A percentile compares a stretch with the other conserved stretches of the same genome.
phyloP scores from a whole-genome alignment of 2,329 filamentous ascomycete species.

The Xylariaceae sp. region DNA sequence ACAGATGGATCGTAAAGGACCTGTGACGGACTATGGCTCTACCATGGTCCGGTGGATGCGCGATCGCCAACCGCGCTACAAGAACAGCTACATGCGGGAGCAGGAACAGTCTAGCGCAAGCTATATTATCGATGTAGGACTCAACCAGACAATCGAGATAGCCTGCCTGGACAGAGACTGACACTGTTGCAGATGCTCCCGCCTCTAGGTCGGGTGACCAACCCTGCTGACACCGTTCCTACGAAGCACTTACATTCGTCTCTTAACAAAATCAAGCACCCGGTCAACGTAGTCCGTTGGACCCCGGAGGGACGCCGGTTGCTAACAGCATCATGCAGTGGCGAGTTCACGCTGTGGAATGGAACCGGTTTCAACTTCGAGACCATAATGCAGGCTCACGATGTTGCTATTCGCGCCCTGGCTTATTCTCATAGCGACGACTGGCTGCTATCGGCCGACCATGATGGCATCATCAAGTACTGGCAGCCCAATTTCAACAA shows the following conservation, averaged over 20 bases:
- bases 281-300: conserved; percentile 95
- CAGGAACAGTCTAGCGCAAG: conserved; percentile 78
- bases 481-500: conserved; percentile 99
- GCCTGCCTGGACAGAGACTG: neutral
- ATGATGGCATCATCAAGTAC: conserved; percentile 94
- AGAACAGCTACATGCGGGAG: conserved; percentile 65
- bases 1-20: conserved; percentile 48
- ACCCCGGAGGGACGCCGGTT: conserved; percentile 90
- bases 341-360: conserved; percentile 98
- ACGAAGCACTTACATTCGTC: conserved; percentile 98
- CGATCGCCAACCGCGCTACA: conserved; percentile 70
- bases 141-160: neutral
- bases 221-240: conserved; percentile 79
- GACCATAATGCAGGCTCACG: conserved; percentile 97
- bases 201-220: conserved; percentile 66
- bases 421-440: conserved; percentile 93
- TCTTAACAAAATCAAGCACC: conserved; percentile 95
- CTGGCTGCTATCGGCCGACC: conserved; percentile 93
- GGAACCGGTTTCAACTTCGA: conserved; percentile 99
- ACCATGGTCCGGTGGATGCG: conserved; percentile 90
- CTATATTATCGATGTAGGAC: conserved; percentile 79
- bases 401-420: conserved; percentile 74
- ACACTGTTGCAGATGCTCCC: conserved; percentile 65
- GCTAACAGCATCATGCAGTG: conserved; percentile 89
- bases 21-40: conserved; percentile 88